A percentile compares a stretch with the other conserved stretches of the same genome.
Conservation (phyloP, 306 rosid species). For the Glycyrrhiza uralensis region DNA sequence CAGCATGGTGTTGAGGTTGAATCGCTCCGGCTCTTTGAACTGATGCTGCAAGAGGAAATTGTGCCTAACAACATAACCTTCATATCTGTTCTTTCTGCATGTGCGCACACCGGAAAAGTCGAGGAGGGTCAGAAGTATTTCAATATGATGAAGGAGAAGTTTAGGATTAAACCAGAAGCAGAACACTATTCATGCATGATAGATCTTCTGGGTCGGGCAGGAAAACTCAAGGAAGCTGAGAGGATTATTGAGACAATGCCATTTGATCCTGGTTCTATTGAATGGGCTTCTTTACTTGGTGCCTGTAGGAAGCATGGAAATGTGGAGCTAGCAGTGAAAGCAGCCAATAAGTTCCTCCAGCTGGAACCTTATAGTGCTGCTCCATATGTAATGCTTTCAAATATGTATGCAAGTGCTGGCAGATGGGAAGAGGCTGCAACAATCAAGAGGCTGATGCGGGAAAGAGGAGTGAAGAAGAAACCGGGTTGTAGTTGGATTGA, state of each 20-base stretch:
- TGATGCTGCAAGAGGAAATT: slow-evolving; percentile 54
- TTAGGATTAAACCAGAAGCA: slow-evolving; percentile 64
- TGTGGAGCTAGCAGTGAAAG: slow-evolving; percentile 70
- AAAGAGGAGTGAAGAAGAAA: slow-evolving; percentile 72
- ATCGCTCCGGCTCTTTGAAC: slow-evolving; percentile 56
- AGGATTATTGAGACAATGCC: slow-evolving; percentile 74
- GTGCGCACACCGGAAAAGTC: slow-evolving; percentile 80
- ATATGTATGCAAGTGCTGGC: slow-evolving; percentile 59
- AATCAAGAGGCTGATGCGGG: slow-evolving; percentile 61
- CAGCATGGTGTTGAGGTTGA: slow-evolving; percentile 68
- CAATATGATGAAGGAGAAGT: slow-evolving; percentile 69
- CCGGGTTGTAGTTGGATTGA: slow-evolving; percentile 94
- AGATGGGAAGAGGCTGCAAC: slow-evolving; percentile 70
- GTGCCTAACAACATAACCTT: slow-evolving; percentile 65
- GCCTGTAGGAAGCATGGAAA: slow-evolving; percentile 83
- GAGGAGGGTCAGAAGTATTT: slow-evolving; percentile 68
- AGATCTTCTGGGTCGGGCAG: slow-evolving; percentile 80
- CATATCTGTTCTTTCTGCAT: slow-evolving; percentile 67
- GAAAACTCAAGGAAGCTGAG: slow-evolving; percentile 65
- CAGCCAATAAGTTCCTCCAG: slow-evolving; percentile 56
- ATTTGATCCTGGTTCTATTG: slow-evolving; percentile 55
- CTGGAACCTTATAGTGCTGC: slow-evolving; percentile 64
- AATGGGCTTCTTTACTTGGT: slow-evolving; percentile 84
- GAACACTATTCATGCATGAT: slow-evolving; percentile 83
- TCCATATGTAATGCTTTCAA: slow-evolving; percentile 69